phyloP scores from a whole-genome alignment of 2,329 filamentous ascomycete genomes.

The Fonsecaea nubica region DNA sequence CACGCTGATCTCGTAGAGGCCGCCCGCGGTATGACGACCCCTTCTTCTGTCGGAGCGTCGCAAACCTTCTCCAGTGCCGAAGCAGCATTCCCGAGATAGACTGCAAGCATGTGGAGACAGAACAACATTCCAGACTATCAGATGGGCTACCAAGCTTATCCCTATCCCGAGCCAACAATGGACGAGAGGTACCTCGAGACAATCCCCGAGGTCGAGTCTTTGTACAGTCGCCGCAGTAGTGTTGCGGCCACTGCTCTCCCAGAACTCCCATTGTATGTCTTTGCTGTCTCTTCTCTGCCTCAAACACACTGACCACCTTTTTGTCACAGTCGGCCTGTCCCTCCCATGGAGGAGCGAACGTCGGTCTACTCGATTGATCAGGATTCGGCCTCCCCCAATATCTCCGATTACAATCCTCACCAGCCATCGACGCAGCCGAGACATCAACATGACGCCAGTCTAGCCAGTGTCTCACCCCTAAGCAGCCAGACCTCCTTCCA shows the following conservation, averaged over 20 bases:
- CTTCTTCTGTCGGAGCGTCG: slow-evolving; percentile 13
- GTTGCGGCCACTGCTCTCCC: slow-evolving; percentile 45
- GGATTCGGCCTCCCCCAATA: slow-evolving; percentile 49
- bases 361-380: slow-evolving; percentile 31
- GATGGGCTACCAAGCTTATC: slow-evolving; percentile 34
- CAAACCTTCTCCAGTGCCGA: slow-evolving; percentile 14
- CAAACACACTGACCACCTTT: slow-evolving; percentile 16
- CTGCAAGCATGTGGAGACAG: slow-evolving; percentile 32
- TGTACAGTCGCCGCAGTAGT: slow-evolving; percentile 41
- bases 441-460: slow-evolving; percentile 22
- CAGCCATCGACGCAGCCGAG: slow-evolving; percentile 38
- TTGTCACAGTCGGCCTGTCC: slow-evolving; percentile 37
- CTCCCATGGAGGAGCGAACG: slow-evolving; percentile 31
- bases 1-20: not conserved
- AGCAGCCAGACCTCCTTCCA: slow-evolving; percentile 40
- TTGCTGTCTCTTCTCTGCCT: not conserved
- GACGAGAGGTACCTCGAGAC: slow-evolving; percentile 54
- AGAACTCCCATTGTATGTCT: slow-evolving; percentile 49
- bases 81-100: slow-evolving; percentile 17
- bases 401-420: slow-evolving; percentile 69
- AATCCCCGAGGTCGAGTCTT: slow-evolving; percentile 46
- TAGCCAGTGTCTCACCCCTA: slow-evolving; percentile 36
- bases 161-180: slow-evolving; percentile 33
- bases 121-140: slow-evolving; percentile 31
- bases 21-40: slow-evolving; percentile 24